Base-by-base conservation (phyloP, 129 eudicot species). In the Chrysanthemum lavandulifolium region DNA sequence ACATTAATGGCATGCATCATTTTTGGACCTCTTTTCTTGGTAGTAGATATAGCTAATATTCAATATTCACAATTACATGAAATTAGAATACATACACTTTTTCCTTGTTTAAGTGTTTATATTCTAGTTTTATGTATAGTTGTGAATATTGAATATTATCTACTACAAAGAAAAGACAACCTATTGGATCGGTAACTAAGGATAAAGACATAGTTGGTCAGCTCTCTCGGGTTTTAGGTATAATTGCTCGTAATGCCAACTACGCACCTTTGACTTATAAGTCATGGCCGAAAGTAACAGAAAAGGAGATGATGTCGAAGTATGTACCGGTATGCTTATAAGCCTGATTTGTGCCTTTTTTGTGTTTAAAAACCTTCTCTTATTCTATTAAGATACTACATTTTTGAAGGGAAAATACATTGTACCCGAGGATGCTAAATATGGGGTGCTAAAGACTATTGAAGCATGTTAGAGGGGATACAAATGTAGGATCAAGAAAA, bases 1-100 rank as follows among this genome's bases (percentile, higher is more conserved):
- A 48, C 36, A 2, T 66, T 57, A 13, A 66, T 5, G 31, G 10
- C 71, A 66, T 66, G 71, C 71, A 66, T 18, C 57, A 66, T 66
- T 66, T 57, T 66, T 15, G 54, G 71, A 29, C 71, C 71, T 66
- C 71, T 66, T 45, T 16, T 66, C 48, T 31, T 66, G 3, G 71
- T 64, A 65, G 8, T 10, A n/a, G 19, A 23, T 3, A 64, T 54
- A 54, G 5, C 59, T 54, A 64, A 59, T 59, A 59, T 27, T 33
- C 6, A 33, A 33, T 33, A 33, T 33, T 33, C 40, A 33, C 40
- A 33, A 33, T 33, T 33, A 33, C 4, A 33, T 63, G 15, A 27
- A 2, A n/a, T n/a, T 36, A 2, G 2, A 29, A 65, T 6, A 19
- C 21, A 19, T 19, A 19, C 21, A 19, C 21, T 19, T 19, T 19